phyloP scores from a whole-genome alignment of 2,329 filamentous ascomycete genomes.

The Stagonosporopsis tanaceti region DNA sequence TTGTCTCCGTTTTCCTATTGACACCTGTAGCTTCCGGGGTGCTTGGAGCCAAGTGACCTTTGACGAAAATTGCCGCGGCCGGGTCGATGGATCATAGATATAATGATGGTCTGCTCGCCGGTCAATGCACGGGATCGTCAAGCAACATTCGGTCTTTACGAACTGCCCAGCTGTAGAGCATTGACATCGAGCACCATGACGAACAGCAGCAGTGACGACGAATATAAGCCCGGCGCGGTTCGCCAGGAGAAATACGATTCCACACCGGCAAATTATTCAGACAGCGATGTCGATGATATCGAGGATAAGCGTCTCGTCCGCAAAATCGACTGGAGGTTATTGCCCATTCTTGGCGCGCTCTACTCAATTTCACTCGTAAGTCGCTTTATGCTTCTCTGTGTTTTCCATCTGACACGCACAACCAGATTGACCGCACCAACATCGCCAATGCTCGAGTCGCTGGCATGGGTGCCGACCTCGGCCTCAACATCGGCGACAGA shows the following conservation, averaged over 20 bases:
- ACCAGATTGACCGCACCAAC: constrained; percentile 11
- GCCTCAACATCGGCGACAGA: constrained; percentile 29
- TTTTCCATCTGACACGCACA: background rate
- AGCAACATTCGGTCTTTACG: background rate
- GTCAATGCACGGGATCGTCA: background rate
- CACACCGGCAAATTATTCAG: background rate
- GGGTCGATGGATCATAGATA: background rate
- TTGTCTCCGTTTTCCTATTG: background rate
- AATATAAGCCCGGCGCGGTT: constrained; percentile 18
- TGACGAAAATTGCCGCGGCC: constrained; percentile 15
- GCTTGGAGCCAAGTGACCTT: constrained; percentile 16
- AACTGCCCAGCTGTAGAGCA: background rate
- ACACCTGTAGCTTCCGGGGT: background rate
- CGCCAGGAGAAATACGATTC: constrained; percentile 22
- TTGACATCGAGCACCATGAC: background rate
- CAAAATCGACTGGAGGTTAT: constrained; percentile 48
- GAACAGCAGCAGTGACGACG: constrained; percentile 25
- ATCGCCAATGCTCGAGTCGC: constrained; percentile 38
- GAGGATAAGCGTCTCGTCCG: constrained; percentile 34
- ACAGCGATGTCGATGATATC: constrained; percentile 23
- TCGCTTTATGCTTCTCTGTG: constrained; percentile 26
- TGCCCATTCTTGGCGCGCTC: constrained; percentile 50
- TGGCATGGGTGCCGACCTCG: constrained; percentile 37
- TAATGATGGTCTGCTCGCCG: constrained; percentile 5
- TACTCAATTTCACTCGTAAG: constrained; percentile 50